A percentile compares a stretch with the other conserved stretches of the same genome.
These are phyloP conservation scores for Sabuloglossum arenarium DNA, from an alignment of 495 filamentous ascomycete genomes.

Conservation along the genomic window DNA sequence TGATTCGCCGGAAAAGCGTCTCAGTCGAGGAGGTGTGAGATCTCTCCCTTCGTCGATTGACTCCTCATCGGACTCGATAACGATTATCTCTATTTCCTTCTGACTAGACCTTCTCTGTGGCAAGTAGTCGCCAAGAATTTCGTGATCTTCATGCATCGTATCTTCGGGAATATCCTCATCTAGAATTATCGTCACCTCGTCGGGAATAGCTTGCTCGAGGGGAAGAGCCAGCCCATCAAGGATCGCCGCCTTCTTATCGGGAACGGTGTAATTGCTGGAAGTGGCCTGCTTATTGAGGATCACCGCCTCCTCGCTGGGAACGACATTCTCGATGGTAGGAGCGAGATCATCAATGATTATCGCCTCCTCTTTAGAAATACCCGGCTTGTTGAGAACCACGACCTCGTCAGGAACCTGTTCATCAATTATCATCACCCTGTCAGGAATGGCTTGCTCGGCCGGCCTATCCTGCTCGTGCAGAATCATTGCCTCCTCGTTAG, in stretches of 20 bases:
- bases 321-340: neutral
- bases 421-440: neutral
- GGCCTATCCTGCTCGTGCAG: neutral
- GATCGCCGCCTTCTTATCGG: neutral
- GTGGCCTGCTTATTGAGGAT: neutral
- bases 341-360: neutral
- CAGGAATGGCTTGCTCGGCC: neutral
- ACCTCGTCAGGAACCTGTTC: neutral
- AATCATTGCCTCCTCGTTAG: neutral
- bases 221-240: neutral
- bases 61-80: neutral
- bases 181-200: neutral
- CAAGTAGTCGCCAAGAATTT: neutral
- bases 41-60: neutral
- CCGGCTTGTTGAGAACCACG: neutral
- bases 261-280: neutral
- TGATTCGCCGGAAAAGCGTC: neutral
- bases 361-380: neutral
- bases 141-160: neutral
- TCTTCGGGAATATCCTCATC: neutral
- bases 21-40: neutral
- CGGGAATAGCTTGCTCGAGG: neutral
- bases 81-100: neutral
- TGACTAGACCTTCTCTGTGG: neutral
- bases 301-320: neutral